A percentile compares a stretch with the other conserved stretches of the same genome.
These are phyloP conservation scores for Globisporangium alternatum DNA, from an alignment of 352 stramenopile species.

Conservation along the genomic window DNA sequence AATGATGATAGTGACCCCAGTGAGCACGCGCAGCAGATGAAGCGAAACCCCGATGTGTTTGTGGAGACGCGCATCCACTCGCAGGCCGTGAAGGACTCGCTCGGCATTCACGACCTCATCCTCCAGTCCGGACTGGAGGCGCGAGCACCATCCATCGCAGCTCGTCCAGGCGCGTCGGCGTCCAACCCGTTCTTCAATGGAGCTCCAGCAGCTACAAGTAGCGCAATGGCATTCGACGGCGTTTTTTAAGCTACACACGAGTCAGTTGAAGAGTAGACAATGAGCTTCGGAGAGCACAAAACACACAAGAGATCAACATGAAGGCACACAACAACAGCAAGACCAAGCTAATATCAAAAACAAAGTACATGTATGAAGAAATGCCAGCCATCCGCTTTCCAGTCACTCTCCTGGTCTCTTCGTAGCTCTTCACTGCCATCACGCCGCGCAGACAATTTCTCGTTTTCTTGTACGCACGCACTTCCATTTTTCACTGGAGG, in stretches of 20 bases:
- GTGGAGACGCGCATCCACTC: constrained; percentile 33
- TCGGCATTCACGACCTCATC: constrained; percentile 39
- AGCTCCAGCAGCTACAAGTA: constrained; percentile 2
- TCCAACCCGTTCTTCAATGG: constrained; percentile 7
- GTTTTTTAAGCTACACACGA: constrained; percentile 11
- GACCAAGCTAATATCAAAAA: constrained; percentile 1
- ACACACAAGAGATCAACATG: neutral
- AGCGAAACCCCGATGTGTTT: constrained; percentile 15
- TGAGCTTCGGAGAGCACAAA: neutral
- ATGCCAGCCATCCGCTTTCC: no score
- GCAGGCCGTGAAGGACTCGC: constrained; percentile 25
- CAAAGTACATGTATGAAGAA: constrained; percentile 19
- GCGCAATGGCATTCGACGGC: constrained; percentile 6
- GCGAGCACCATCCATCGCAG: neutral
- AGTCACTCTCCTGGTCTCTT: neutral
- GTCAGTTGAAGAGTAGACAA: neutral
- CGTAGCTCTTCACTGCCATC: neutral
- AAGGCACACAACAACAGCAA: neutral
- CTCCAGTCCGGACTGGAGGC: constrained; percentile 16
- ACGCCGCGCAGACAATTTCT: neutral
- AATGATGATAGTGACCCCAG: neutral
- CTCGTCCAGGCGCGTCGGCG: neutral
- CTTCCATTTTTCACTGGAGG: neutral
- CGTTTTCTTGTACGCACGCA: constrained; percentile 2
- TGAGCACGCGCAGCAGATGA: neutral